A percentile compares a stretch with the other conserved stretches of the same genome.
Conservation (phyloP, 805 yeast genomes). For the Ascoidea asiatica region DNA sequence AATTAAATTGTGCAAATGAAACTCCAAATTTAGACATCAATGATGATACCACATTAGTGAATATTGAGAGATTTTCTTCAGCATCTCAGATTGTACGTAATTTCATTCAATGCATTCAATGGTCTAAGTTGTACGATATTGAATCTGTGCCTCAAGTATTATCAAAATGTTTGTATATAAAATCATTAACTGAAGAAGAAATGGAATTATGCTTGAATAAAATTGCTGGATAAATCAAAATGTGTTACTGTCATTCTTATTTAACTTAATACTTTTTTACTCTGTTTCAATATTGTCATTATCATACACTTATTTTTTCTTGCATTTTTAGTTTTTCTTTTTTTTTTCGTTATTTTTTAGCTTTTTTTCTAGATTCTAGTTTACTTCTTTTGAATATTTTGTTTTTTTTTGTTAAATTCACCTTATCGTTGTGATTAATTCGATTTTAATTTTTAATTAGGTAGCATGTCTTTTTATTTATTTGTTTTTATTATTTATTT, state of each 20-base stretch:
- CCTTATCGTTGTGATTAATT: too few species aligned
- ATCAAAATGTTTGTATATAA: constrained; percentile 74
- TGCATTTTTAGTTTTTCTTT: too few species aligned
- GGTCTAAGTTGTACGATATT: constrained; percentile 60
- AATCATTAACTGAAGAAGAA: constrained; percentile 61
- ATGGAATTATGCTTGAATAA: constrained; percentile 36
- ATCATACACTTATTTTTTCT: too few species aligned
- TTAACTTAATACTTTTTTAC: constrained; percentile 5
- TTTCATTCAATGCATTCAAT: constrained; percentile 69
- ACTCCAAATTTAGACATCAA: constrained; percentile 19
- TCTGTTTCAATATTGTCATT: too few species aligned
- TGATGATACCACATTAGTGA: constrained; percentile 31
- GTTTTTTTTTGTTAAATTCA: too few species aligned
- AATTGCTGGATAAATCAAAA: constrained; percentile 56
- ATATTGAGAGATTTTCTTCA: constrained; percentile 65
- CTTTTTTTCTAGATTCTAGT: too few species aligned
- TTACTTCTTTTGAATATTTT: too few species aligned
- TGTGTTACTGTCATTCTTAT: constrained; percentile 23
- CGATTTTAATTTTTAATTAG: too few species aligned
- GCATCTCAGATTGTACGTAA: constrained; percentile 68
- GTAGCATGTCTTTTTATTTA: too few species aligned
- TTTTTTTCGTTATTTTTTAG: too few species aligned
- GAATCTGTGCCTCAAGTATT: constrained; percentile 46
- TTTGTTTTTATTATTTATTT: too few species aligned
- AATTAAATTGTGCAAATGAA: constrained; percentile 14